A percentile compares a stretch with the other conserved stretches of the same genome.
Conservation (phyloP, 257 asterid species). For the Forsythia suspensa region DNA sequence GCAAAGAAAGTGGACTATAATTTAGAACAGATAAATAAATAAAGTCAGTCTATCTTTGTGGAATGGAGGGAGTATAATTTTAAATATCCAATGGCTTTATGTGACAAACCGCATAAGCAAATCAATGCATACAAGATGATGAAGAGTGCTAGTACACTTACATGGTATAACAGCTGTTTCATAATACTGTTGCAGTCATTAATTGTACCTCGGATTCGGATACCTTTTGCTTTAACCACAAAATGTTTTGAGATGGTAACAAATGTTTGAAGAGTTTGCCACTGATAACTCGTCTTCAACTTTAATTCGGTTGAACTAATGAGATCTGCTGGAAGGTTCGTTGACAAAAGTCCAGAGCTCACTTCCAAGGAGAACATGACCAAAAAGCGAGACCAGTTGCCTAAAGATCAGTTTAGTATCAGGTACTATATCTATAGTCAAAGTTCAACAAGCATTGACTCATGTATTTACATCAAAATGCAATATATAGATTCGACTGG, state of each 20-base stretch:
- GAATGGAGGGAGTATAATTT: no score
- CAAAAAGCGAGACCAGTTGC: constrained; percentile 60
- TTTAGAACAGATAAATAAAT: no score
- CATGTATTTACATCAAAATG: not conserved
- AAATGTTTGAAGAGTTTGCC: constrained; percentile 91
- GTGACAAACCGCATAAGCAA: not conserved
- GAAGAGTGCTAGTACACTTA: constrained; percentile 29
- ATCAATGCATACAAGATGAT: not conserved
- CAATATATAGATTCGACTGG: not conserved
- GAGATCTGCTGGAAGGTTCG: constrained; percentile 73
- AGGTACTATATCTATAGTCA: not conserved
- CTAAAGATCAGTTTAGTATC: constrained; percentile 36
- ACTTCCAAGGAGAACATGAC: constrained; percentile 77
- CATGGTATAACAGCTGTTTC: constrained; percentile 62
- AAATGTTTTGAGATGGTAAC: constrained; percentile 85
- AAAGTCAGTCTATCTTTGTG: no score
- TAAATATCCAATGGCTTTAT: not conserved
- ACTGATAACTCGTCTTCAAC: constrained; percentile 57
- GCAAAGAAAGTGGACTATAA: no score
- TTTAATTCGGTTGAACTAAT: constrained; percentile 73
- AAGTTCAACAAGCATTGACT: not conserved
- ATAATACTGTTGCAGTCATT: constrained; percentile 67
- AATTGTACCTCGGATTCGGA: constrained; percentile 67
- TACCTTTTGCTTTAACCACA: constrained; percentile 76
- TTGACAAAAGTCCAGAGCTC: constrained; percentile 60